Percentiles rank a stretch among this genome's conserved stretches.
phyloP scores from a whole-genome alignment of 257 asterid species.

The Verbascum thapsus region DNA sequence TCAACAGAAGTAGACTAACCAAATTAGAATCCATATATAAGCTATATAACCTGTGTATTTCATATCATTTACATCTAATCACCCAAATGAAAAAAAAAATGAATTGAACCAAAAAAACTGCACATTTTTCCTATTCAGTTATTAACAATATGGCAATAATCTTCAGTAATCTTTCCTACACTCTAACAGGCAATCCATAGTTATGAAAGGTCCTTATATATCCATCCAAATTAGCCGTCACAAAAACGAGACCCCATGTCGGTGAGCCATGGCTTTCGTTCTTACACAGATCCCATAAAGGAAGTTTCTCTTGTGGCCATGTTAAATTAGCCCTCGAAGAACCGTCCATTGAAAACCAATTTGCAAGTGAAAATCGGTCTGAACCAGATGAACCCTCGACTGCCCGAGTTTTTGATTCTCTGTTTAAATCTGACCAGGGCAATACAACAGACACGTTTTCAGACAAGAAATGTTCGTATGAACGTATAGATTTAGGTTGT shows the following conservation, averaged over 20 bases:
- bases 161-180: slow-evolving; percentile 29
- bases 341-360: slow-evolving; percentile 68
- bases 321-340: slow-evolving; percentile 52
- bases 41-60: no score
- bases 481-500: slow-evolving; percentile 51
- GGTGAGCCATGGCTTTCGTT: slow-evolving; percentile 16
- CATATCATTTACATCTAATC: no score
- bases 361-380: slow-evolving; percentile 60
- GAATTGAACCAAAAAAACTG: slow-evolving; percentile 11
- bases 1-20: no score
- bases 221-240: slow-evolving; percentile 68
- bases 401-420: background rate
- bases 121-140: slow-evolving; percentile 20
- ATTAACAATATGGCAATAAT: no score
- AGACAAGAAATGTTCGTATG: slow-evolving; percentile 67
- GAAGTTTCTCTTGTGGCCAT: slow-evolving; percentile 95
- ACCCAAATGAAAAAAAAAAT: background rate
- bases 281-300: slow-evolving; percentile 33
- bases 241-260: slow-evolving; percentile 74
- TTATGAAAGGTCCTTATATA: slow-evolving; percentile 79
- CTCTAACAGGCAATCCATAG: slow-evolving; percentile 64
- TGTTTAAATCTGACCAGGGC: slow-evolving; percentile 54
- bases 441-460: slow-evolving; percentile 59
- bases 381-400: slow-evolving; percentile 33
- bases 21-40: no score